A percentile compares a stretch with the other conserved stretches of the same genome.
Conservation (phyloP, 2,329 filamentous ascomycete species). For the Blastomyces gilchristii region DNA sequence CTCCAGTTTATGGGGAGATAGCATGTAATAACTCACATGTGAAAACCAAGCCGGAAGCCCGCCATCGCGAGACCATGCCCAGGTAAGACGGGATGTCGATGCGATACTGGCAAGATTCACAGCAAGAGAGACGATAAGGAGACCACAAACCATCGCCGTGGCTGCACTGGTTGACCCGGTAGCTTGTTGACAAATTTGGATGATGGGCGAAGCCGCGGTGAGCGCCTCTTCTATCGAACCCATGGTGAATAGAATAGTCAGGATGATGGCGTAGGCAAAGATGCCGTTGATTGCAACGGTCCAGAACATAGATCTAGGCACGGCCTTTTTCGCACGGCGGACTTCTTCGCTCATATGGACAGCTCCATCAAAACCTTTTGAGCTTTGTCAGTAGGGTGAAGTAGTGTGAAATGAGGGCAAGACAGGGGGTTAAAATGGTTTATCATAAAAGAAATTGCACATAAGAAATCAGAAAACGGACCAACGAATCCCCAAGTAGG, state of each 20-base stretch:
- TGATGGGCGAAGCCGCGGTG: slow-evolving; percentile 32
- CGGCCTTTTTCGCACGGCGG: slow-evolving; percentile 36
- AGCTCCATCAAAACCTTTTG: slow-evolving; percentile 38
- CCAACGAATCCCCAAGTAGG: slow-evolving; percentile 26
- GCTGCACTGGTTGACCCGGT: slow-evolving; percentile 34
- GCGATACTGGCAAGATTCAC: slow-evolving; percentile 37
- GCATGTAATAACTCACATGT: slow-evolving; percentile 14
- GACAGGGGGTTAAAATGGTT: not conserved
- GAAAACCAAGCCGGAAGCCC: slow-evolving; percentile 35
- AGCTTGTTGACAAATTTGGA: slow-evolving; percentile 34
- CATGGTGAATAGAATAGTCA: slow-evolving; percentile 38
- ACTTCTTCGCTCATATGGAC: slow-evolving; percentile 42
- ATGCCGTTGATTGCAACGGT: slow-evolving; percentile 35
- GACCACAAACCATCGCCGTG: slow-evolving; percentile 31
- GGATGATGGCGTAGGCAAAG: slow-evolving; percentile 33
- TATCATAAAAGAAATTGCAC: not conserved
- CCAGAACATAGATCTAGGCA: slow-evolving; percentile 39
- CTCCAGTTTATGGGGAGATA: not conserved
- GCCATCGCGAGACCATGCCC: slow-evolving; percentile 42
- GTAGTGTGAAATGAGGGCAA: not conserved
- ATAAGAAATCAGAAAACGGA: slow-evolving; percentile 12
- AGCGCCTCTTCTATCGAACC: slow-evolving; percentile 29
- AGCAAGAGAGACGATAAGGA: slow-evolving; percentile 32
- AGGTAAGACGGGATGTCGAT: slow-evolving; percentile 40
- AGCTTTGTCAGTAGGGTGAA: not conserved